phyloP scores from a whole-genome alignment of 192 early-diverging fungal genomes.

The Gorgonomyces haynaldii region DNA sequence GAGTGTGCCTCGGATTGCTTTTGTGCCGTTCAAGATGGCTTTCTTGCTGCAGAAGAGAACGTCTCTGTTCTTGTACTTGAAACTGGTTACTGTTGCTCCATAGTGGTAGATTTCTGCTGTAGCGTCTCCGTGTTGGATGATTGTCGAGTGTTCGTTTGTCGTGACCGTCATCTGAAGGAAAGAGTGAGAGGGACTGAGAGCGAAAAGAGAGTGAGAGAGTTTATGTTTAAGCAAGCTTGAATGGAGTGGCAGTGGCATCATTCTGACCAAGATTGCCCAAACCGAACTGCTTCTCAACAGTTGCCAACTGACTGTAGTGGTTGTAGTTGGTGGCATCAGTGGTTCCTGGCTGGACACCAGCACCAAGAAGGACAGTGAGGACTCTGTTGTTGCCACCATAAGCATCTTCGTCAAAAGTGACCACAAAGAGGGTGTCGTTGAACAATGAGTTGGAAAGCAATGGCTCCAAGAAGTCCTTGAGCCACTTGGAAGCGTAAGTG shows the following conservation, averaged over 20 bases:
- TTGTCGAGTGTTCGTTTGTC: too few relatives aligned
- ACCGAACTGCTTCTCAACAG: slow-evolving; percentile 33
- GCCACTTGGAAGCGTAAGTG: slow-evolving; percentile 35
- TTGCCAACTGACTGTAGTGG: slow-evolving; percentile 49
- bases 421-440: slow-evolving; percentile 20
- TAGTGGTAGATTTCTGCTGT: slow-evolving; percentile 33
- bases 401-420: slow-evolving; percentile 26
- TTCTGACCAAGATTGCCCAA: slow-evolving; percentile 29
- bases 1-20: slow-evolving; percentile 74
- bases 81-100: slow-evolving; percentile 89
- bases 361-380: slow-evolving; percentile 5
- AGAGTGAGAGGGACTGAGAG: too few relatives aligned
- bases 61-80: slow-evolving; percentile 64
- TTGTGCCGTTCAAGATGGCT: slow-evolving; percentile 75
- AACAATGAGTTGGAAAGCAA: slow-evolving; percentile 24
- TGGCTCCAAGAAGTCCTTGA: slow-evolving; percentile 32
- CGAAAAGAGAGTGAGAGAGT: too few relatives aligned
- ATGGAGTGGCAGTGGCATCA: slow-evolving; percentile 19
- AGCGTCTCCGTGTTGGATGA: too few relatives aligned
- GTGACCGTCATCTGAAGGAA: too few relatives aligned
- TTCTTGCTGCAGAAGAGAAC: slow-evolving; percentile 68
- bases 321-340: slow-evolving; percentile 46
- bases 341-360: background rate
- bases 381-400: slow-evolving; percentile 8
- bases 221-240: background rate